Percentiles rank a stretch among this genome's conserved stretches.
phyloP scores from a whole-genome alignment of 1,284 basidiomycete genomes.

The Cryptococcus jaspeensis region DNA sequence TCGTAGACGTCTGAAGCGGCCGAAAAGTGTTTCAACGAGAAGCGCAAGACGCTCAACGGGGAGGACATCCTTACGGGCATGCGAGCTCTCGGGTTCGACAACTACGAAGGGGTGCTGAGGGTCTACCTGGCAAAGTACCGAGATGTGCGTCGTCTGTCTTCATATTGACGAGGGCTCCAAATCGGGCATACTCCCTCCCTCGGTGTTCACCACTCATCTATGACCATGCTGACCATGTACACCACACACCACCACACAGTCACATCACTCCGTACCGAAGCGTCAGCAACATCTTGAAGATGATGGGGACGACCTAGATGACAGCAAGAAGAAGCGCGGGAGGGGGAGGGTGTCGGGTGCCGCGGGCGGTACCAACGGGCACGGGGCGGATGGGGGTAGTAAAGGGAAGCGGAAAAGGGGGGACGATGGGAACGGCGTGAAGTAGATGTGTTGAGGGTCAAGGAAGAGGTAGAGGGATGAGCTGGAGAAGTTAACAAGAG shows the following conservation, averaged over 20 bases:
- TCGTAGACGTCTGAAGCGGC: constrained; percentile 58
- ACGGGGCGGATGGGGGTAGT: not conserved
- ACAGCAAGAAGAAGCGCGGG: constrained; percentile 13
- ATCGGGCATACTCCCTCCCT: not conserved
- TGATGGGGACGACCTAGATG: constrained; percentile 6
- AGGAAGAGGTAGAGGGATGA: not conserved
- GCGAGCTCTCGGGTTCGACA: constrained; percentile 89
- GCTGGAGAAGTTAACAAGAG: not conserved
- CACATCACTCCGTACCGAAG: constrained; percentile 17
- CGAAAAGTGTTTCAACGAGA: constrained; percentile 95
- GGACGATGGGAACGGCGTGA: constrained; percentile 1
- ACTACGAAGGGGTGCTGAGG: constrained; percentile 84
- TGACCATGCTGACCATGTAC: not conserved
- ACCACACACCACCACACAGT: not conserved
- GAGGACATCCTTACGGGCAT: constrained; percentile 86
- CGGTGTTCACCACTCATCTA: not conserved
- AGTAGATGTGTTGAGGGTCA: not conserved
- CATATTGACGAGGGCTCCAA: not conserved
- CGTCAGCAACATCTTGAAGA: constrained; percentile 10
- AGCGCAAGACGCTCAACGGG: constrained; percentile 89
- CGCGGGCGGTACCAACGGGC: not conserved
- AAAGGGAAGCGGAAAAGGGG: constrained; percentile 10
- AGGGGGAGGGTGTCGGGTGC: constrained; percentile 11
- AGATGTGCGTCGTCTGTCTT: constrained; percentile 59
- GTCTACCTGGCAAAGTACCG: constrained; percentile 87